Percentiles rank a stretch among this genome's conserved stretches.
phyloP scores from a whole-genome alignment of 306 rosid genomes.

The Corylus heterophylla region DNA sequence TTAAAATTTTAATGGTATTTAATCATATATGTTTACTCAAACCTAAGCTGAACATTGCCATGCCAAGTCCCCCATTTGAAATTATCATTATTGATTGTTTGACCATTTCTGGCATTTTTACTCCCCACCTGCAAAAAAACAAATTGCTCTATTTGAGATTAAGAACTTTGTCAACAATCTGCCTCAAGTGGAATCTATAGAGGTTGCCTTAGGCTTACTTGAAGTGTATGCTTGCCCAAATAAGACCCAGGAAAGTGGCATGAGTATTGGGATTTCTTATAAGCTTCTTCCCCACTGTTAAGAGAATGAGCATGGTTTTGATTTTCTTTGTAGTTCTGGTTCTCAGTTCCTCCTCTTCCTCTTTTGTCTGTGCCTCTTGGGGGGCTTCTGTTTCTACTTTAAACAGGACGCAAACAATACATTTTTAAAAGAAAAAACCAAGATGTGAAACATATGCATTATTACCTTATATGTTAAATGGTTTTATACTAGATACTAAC shows the following conservation, averaged over 20 bases:
- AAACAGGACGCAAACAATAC: slow-evolving; percentile 26
- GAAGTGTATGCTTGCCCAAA: slow-evolving; percentile 83
- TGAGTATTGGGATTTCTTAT: slow-evolving; percentile 81
- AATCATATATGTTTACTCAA: slow-evolving; percentile 21
- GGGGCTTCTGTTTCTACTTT: slow-evolving; percentile 57
- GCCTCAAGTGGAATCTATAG: not conserved
- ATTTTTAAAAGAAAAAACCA: slow-evolving; percentile 1
- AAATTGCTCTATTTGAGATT: not conserved
- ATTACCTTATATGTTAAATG: not conserved
- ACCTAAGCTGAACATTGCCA: slow-evolving; percentile 99
- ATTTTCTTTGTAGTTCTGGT: slow-evolving; percentile 36
- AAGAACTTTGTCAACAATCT: not conserved
- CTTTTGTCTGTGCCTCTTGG: slow-evolving; percentile 61
- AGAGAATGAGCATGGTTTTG: slow-evolving; percentile 55
- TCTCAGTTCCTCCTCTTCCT: slow-evolving; percentile 51
- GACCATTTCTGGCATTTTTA: slow-evolving; percentile 70
- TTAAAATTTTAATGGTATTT: not conserved
- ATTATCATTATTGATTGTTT: slow-evolving; percentile 58
- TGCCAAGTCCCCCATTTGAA: slow-evolving; percentile 87
- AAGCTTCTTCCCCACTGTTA: slow-evolving; percentile 75
- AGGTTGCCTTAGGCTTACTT: slow-evolving; percentile 39
- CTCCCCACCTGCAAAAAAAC: slow-evolving; percentile 64
- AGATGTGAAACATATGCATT: not conserved
- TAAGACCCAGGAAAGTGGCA: slow-evolving; percentile 77
- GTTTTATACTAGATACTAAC: not conserved